A percentile compares a stretch with the other conserved stretches of the same genome.
Evolutionary conservation across 768 basidiomycete genomes (phyloP).

Genomic region (Rhizopogon rudus): DNA sequence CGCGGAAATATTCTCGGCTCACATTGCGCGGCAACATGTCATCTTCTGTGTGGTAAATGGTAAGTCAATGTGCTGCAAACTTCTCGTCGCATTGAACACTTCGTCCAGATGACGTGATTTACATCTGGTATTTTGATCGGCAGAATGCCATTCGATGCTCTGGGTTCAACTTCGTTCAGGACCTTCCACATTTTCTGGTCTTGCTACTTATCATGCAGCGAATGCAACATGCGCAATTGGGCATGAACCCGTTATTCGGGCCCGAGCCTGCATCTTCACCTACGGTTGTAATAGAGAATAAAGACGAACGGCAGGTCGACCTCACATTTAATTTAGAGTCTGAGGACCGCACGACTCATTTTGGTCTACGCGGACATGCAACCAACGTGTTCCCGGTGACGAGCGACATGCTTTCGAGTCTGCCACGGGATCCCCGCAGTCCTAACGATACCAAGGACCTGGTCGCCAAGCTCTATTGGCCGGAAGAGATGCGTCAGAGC

Average conservation of each 20-base stretch:
- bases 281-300: too few species aligned
- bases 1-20: neutral
- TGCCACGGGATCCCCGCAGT: neutral
- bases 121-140: conserved; percentile 1
- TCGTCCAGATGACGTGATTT: neutral
- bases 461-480: neutral
- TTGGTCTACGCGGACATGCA: neutral
- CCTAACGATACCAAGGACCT: neutral
- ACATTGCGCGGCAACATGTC: neutral
- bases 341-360: neutral
- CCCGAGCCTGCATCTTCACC: neutral
- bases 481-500: neutral
- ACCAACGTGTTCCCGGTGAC: neutral
- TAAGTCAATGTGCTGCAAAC: neutral
- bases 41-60: neutral
- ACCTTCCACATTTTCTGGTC: neutral
- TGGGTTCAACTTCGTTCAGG: conserved; percentile 2
- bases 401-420: neutral
- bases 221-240: neutral
- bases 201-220: neutral
- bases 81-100: neutral
- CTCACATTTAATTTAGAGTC: neutral
- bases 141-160: neutral
- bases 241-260: neutral
- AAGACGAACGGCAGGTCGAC: neutral